Evolutionary conservation across 1,284 basidiomycete species (phyloP).

Genomic region (Ustilago xerochloae): DNA sequence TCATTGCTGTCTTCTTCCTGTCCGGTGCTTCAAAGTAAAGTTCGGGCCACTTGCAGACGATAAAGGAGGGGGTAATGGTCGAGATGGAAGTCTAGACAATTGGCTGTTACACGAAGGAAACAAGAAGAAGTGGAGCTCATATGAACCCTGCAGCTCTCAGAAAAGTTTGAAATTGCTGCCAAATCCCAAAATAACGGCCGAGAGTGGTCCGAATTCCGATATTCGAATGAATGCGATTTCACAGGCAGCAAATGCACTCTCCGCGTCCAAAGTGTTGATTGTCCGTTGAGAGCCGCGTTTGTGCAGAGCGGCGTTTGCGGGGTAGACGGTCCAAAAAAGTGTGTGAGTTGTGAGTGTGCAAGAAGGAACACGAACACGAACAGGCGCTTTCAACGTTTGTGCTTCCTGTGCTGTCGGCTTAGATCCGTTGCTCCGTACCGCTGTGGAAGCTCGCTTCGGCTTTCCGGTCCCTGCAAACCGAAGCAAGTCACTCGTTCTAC

Average conservation of each 20-base stretch:
- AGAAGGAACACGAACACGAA: not conserved
- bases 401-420: slow-evolving; percentile 13
- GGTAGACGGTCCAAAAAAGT: slow-evolving; percentile 26
- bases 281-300: not conserved
- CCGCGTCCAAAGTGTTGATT: not conserved
- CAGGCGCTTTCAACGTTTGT: slow-evolving; percentile 2
- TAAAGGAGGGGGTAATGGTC: not conserved
- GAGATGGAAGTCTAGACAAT: not conserved
- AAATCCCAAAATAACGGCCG: slow-evolving; percentile 28
- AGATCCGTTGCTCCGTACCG: not conserved
- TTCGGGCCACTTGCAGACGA: too few species aligned
- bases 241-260: not conserved
- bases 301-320: slow-evolving; percentile 16
- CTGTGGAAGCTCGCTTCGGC: slow-evolving; percentile 24
- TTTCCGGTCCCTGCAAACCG: slow-evolving; percentile 7
- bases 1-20: not conserved
- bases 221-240: not conserved
- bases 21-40: too few species aligned
- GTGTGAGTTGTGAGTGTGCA: not conserved
- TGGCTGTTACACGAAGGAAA: not conserved
- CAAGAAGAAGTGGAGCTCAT: not conserved
- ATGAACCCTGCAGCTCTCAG: not conserved
- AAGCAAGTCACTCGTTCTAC: not conserved
- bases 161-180: slow-evolving; percentile 15
- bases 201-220: not conserved